These are phyloP conservation scores for Raddia guianensis DNA, from an alignment of 176 grass and related monocot species.

Conservation along the genomic window DNA sequence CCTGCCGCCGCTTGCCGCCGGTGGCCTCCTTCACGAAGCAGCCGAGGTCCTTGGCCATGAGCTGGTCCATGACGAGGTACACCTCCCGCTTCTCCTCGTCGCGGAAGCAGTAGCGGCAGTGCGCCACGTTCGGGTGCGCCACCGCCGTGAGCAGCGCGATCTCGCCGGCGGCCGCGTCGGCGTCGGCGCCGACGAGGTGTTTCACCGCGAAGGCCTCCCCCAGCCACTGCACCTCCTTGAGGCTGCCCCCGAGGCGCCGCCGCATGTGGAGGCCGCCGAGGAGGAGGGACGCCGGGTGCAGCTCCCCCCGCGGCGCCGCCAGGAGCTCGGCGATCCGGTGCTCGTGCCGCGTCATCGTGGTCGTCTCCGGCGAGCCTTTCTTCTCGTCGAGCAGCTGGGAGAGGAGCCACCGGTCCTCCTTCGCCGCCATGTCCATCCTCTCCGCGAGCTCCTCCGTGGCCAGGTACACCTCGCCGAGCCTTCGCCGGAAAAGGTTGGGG, in stretches of 20 bases:
- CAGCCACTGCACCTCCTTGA: conserved; percentile 89
- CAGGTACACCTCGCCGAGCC: conserved; percentile 58
- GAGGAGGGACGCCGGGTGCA: conserved; percentile 57
- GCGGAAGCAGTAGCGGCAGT: conserved; percentile 79
- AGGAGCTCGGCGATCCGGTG: conserved; percentile 73
- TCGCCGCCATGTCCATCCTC: conserved; percentile 68
- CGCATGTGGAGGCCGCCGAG: conserved; percentile 67
- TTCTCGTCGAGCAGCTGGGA: conserved; percentile 57
- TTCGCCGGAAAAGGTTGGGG: conserved; percentile 57
- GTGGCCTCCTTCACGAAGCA: conserved; percentile 63
- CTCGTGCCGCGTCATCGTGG: conserved; percentile 55
- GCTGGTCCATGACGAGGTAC: conserved; percentile 72
- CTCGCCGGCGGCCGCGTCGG: conserved; percentile 46
- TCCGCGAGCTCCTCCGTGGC: conserved; percentile 49
- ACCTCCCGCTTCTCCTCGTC: conserved; percentile 85
- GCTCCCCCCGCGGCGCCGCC: conserved; percentile 56
- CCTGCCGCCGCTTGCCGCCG: conserved; percentile 50
- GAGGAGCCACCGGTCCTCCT: conserved; percentile 82
- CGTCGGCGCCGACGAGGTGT: conserved; percentile 60
- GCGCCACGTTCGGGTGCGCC: conserved; percentile 74
- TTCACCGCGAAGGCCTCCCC: conserved; percentile 72
- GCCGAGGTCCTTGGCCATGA: conserved; percentile 75
- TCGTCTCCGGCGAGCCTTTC: conserved; percentile 13
- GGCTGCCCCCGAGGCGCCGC: conserved; percentile 43
- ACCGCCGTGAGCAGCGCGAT: conserved; percentile 57